phyloP scores from a whole-genome alignment of 176 grass and related monocot genomes.

The Bolboschoenus planiculmis region DNA sequence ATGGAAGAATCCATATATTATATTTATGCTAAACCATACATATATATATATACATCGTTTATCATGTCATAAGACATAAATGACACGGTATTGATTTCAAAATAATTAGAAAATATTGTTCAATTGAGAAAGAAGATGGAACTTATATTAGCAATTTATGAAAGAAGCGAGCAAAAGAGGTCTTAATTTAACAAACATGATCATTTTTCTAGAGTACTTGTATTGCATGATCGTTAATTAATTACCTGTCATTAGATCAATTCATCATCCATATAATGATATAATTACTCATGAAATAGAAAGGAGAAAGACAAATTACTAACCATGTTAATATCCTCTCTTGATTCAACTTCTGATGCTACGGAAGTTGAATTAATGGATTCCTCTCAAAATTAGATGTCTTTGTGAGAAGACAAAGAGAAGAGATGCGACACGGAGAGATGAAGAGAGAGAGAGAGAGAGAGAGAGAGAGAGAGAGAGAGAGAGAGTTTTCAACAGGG shows the following conservation, averaged over 20 bases:
- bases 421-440: not conserved
- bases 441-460: conserved; percentile 6
- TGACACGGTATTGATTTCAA: not conserved
- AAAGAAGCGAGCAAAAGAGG: not conserved
- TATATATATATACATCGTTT: not conserved
- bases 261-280: not conserved
- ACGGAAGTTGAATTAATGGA: not conserved
- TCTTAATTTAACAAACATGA: not conserved
- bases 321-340: conserved; percentile 5
- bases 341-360: not conserved
- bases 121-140: not conserved
- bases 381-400: not conserved
- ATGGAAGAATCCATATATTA: not conserved
- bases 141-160: not conserved
- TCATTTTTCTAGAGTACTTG: not conserved
- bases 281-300: not conserved
- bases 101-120: not conserved
- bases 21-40: not conserved
- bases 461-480: conserved; percentile 10
- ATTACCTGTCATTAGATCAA: not conserved
- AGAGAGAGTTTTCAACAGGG: not conserved
- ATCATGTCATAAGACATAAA: not conserved
- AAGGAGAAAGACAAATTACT: not conserved
- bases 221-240: not conserved
- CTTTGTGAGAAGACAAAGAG: not conserved